Evolutionary conservation across 148 eudicot genomes (phyloP).

Genomic region (Persicaria tinctoria): DNA sequence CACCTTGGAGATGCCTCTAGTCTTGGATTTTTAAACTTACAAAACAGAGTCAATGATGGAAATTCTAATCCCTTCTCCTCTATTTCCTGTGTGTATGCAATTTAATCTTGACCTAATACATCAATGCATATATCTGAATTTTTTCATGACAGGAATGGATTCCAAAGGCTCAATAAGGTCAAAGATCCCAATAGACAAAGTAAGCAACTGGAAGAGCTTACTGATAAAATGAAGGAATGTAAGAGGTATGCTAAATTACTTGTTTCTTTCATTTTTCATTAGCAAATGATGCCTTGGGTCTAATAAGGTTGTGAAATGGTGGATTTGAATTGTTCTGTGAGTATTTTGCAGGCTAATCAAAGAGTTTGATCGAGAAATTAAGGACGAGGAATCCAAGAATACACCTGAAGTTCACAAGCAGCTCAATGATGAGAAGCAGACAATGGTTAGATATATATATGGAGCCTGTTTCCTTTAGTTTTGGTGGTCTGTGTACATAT

Average conservation of each 20-base stretch:
- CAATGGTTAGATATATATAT: conserved; percentile 50
- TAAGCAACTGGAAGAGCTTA: conserved; percentile 96
- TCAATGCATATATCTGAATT: not conserved
- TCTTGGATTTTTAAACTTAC: not conserved
- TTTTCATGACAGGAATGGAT: conserved; percentile 67
- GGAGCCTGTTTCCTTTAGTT: conserved; percentile 6
- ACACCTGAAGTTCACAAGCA: conserved; percentile 81
- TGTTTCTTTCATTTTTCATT: conserved; percentile 7
- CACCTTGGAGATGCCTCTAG: not conserved
- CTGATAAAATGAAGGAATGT: conserved; percentile 96
- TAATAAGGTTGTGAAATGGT: not conserved
- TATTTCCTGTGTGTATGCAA: not conserved
- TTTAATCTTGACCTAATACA: not conserved
- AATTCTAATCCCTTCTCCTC: not conserved
- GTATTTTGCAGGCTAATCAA: conserved; percentile 55
- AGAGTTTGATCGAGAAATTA: conserved; percentile 96
- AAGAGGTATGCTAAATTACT: conserved; percentile 48
- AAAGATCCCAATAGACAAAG: conserved; percentile 88
- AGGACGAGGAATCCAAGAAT: conserved; percentile 80
- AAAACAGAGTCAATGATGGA: not conserved
- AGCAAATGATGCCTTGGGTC: not conserved
- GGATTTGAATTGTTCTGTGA: not conserved
- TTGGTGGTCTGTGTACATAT: not conserved
- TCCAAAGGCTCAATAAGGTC: conserved; percentile 92
- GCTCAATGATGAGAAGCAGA: conserved; percentile 93